Conservation (phyloP, 768 basidiomycete species). For the Chalciporus sphaerocephalus region DNA sequence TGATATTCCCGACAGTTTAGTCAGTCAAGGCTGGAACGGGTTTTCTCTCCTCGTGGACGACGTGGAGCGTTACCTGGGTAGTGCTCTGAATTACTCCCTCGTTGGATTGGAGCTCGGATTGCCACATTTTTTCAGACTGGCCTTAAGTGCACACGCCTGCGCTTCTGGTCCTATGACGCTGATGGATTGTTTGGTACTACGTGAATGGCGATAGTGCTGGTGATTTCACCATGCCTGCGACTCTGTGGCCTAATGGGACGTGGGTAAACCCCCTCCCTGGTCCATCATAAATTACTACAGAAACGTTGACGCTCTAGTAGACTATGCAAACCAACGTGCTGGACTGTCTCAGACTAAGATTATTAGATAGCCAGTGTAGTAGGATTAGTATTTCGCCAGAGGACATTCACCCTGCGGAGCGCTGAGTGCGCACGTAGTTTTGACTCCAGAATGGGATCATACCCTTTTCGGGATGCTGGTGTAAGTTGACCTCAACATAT, state of each 20-base stretch:
- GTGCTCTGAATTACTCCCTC: constrained; percentile 68
- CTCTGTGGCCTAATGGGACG: constrained; percentile 73
- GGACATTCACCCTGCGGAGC: not conserved
- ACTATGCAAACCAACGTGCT: not conserved
- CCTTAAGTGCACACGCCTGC: constrained; percentile 43
- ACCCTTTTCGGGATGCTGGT: constrained; percentile 14
- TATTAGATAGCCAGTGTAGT: not conserved
- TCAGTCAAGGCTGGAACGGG: constrained; percentile 57
- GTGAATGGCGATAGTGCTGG: constrained; percentile 46
- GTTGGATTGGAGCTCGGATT: constrained; percentile 52
- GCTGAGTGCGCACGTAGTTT: not conserved
- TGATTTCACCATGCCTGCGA: constrained; percentile 79
- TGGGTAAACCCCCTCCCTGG: constrained; percentile 74
- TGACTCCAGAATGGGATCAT: constrained; percentile 7
- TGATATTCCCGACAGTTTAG: constrained; percentile 34
- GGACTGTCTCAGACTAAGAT: not conserved
- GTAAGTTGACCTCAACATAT: constrained; percentile 14
- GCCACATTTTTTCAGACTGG: constrained; percentile 76
- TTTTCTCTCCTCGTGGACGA: constrained; percentile 82
- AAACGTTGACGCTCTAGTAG: not conserved
- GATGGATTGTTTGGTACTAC: constrained; percentile 37
- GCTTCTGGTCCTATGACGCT: constrained; percentile 1
- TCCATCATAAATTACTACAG: constrained; percentile 38
- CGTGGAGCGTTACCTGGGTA: constrained; percentile 73
- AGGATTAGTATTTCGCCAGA: not conserved